These are phyloP conservation scores for Colletotrichum sansevieriae DNA, from an alignment of 2,329 filamentous ascomycete species.

Conservation along the genomic window DNA sequence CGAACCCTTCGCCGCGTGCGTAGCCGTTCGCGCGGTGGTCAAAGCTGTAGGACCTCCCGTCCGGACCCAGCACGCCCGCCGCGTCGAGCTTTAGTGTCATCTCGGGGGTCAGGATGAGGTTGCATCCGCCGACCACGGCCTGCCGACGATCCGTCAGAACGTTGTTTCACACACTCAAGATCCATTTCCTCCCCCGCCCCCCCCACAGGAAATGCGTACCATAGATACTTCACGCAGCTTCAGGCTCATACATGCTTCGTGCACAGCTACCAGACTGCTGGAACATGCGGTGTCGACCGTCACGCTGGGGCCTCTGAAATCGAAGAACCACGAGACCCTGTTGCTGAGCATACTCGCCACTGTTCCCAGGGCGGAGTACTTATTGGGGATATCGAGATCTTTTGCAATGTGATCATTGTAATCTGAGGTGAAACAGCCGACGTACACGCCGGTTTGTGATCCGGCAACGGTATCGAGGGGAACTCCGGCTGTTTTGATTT, in stretches of 20 bases:
- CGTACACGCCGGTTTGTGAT: constrained; percentile 44
- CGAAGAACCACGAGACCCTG: constrained; percentile 54
- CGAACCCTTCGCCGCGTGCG: constrained; percentile 60
- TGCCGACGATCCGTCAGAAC: constrained; percentile 54
- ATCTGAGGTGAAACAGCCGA: constrained; percentile 47
- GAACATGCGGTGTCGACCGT: constrained; percentile 58
- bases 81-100: constrained; percentile 35
- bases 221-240: constrained; percentile 40
- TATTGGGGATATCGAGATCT: constrained; percentile 36
- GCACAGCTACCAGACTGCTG: constrained; percentile 51
- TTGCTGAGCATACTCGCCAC: constrained; percentile 50
- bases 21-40: constrained; percentile 52
- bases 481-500: constrained; percentile 40
- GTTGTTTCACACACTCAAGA: constrained; percentile 31
- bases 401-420: constrained; percentile 42
- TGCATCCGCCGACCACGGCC: constrained; percentile 46
- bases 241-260: constrained; percentile 47
- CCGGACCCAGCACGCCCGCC: constrained; percentile 44
- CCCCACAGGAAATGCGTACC: constrained; percentile 28
- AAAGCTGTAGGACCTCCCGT: constrained; percentile 51
- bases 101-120: constrained; percentile 43
- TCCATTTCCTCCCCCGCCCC: background rate
- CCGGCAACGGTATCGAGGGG: constrained; percentile 42
- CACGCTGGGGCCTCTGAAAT: constrained; percentile 50
- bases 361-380: constrained; percentile 48